A percentile compares a stretch with the other conserved stretches of the same genome.
Evolutionary conservation across 805 yeast species (phyloP).

Genomic region (Suhomyces kilbournensis): DNA sequence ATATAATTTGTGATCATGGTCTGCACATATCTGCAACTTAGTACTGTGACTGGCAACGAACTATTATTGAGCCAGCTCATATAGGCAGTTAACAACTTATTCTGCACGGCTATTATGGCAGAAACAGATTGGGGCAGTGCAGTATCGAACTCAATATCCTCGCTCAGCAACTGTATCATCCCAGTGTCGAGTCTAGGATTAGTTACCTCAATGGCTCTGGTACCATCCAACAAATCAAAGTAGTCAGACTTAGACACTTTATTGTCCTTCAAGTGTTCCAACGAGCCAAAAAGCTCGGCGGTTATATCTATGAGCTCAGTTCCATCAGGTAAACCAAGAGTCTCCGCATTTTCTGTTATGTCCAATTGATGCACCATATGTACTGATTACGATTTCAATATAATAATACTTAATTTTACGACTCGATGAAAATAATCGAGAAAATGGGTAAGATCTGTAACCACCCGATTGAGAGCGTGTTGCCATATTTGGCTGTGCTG

Average conservation of each 20-base stretch:
- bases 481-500: background rate
- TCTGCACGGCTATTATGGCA: conserved; percentile 49
- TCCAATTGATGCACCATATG: conserved; percentile 2
- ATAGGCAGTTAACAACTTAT: conserved; percentile 50
- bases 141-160: conserved; percentile 49
- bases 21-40: conserved; percentile 74
- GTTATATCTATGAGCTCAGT: conserved; percentile 53
- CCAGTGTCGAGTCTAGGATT: conserved; percentile 79
- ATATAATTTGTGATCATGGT: conserved; percentile 33
- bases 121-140: conserved; percentile 25
- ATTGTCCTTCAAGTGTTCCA: conserved; percentile 42
- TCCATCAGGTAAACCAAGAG: background rate
- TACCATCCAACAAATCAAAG: conserved; percentile 75
- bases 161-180: conserved; percentile 44
- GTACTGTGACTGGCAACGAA: conserved; percentile 70
- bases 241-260: conserved; percentile 55
- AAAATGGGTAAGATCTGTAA: background rate
- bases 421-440: background rate
- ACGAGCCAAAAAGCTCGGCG: conserved; percentile 39
- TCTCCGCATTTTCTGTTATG: background rate
- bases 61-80: conserved; percentile 77
- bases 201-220: conserved; percentile 79
- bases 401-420: background rate
- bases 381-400: background rate
- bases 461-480: background rate